phyloP scores from a whole-genome alignment of 2,329 filamentous ascomycete genomes.

The Beauveria sp. region DNA sequence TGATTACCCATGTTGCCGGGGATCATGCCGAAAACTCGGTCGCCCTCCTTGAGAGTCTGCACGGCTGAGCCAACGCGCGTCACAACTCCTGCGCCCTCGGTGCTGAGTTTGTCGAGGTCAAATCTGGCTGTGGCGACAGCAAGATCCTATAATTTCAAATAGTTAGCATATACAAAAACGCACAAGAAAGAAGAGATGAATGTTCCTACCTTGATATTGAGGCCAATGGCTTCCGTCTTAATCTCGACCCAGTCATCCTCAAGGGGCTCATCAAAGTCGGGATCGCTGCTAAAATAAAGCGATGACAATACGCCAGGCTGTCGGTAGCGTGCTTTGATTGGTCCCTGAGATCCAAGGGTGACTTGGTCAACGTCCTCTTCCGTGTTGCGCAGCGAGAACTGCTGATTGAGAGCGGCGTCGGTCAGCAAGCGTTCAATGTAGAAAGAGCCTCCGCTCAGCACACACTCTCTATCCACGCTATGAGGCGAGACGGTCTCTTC shows the following conservation, averaged over 20 bases:
- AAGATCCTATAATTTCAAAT: constrained; percentile 20
- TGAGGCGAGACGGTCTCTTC: neutral
- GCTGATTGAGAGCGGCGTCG: neutral
- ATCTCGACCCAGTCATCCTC: constrained; percentile 19
- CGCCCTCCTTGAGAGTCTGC: constrained; percentile 21
- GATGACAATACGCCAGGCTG: constrained; percentile 20
- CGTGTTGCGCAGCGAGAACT: neutral
- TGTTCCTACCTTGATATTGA: constrained; percentile 18
- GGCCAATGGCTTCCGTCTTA: constrained; percentile 20
- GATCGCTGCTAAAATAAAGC: constrained; percentile 20
- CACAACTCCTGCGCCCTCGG: constrained; percentile 22
- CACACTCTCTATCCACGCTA: neutral
- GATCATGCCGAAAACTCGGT: constrained; percentile 21
- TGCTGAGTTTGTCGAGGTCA: constrained; percentile 16
- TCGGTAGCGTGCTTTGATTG: neutral
- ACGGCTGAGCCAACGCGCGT: constrained; percentile 15
- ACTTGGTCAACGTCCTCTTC: neutral
- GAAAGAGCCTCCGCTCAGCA: neutral
- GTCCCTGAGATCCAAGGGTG: neutral
- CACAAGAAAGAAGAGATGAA: neutral
- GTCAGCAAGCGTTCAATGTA: neutral
- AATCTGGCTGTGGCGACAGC: constrained; percentile 21
- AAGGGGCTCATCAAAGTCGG: constrained; percentile 15
- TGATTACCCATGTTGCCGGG: constrained; percentile 18
- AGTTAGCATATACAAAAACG: neutral